phyloP scores from a whole-genome alignment of 1,139 yeast genomes.

The Spencermartinsiella ligniputridi region DNA sequence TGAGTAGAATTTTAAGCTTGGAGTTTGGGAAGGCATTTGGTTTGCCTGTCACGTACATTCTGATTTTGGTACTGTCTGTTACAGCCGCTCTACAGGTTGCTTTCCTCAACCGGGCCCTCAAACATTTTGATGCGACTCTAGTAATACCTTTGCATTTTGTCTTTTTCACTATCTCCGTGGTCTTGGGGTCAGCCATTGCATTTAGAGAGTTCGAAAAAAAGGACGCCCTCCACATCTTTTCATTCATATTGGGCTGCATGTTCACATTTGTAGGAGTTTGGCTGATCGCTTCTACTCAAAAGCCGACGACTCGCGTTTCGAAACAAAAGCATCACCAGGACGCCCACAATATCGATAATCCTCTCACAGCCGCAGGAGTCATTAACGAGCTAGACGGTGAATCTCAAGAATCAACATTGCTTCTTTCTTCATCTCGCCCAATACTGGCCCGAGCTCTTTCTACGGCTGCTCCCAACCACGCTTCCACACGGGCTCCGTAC shows the following conservation, averaged over 20 bases:
- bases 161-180: constrained; percentile 40
- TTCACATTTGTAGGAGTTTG: constrained; percentile 41
- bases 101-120: constrained; percentile 37
- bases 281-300: constrained; percentile 26
- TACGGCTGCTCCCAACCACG: not conserved
- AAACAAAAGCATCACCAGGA: not conserved
- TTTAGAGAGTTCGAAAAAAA: constrained; percentile 38
- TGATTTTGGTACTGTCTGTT: constrained; percentile 30
- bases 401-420: not conserved
- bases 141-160: constrained; percentile 47
- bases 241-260: constrained; percentile 35
- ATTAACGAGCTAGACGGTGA: not conserved
- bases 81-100: constrained; percentile 40
- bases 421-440: not conserved
- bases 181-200: constrained; percentile 39
- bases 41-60: constrained; percentile 31
- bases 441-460: not conserved
- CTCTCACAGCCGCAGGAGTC: not conserved
- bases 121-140: constrained; percentile 38
- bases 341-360: not conserved
- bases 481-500: not conserved
- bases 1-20: constrained; percentile 34
- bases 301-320: not conserved
- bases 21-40: constrained; percentile 28
- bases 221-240: constrained; percentile 19